phyloP scores from a whole-genome alignment of 2,329 filamentous ascomycete genomes.

The Neopestalotiopsis sp. region DNA sequence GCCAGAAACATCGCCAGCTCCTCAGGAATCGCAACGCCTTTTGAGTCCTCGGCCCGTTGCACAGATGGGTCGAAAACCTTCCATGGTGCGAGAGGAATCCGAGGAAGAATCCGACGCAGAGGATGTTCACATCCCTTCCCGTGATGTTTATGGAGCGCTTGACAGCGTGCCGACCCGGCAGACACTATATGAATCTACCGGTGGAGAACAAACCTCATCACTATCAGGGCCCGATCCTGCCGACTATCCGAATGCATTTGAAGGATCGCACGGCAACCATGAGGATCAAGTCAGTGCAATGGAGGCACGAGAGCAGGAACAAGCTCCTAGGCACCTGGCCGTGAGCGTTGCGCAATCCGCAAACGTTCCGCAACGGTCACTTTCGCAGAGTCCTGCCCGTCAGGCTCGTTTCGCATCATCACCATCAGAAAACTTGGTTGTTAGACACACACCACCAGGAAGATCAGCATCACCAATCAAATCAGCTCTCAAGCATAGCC shows the following conservation, averaged over 20 bases:
- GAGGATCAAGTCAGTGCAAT: neutral
- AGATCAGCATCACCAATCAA: conserved; percentile 79
- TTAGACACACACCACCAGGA: conserved; percentile 72
- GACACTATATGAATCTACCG: conserved; percentile 26
- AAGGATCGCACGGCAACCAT: neutral
- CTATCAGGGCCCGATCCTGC: conserved; percentile 3
- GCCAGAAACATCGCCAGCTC: conserved; percentile 10
- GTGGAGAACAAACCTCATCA: neutral
- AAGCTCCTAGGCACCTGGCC: conserved; percentile 31
- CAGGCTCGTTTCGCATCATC: conserved; percentile 70
- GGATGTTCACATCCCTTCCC: conserved; percentile 22
- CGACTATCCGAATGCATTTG: conserved; percentile 14
- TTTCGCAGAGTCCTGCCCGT: conserved; percentile 68
- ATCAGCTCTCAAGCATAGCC: conserved; percentile 74
- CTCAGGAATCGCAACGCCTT: conserved; percentile 9
- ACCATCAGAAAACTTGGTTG: conserved; percentile 55
- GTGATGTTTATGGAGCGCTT: conserved; percentile 34
- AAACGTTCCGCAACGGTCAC: conserved; percentile 38
- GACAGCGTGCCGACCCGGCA: conserved; percentile 43
- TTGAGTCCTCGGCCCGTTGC: conserved; percentile 17
- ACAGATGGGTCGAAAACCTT: conserved; percentile 45
- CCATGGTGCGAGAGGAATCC: conserved; percentile 52
- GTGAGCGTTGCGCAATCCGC: conserved; percentile 27
- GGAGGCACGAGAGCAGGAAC: conserved; percentile 19
- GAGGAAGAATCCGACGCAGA: conserved; percentile 42